A percentile compares a stretch with the other conserved stretches of the same genome.
These are phyloP conservation scores for Thinopyrum obtusiflorum DNA, from an alignment of 202 grass and related monocot genomes.

Conservation along the genomic window DNA sequence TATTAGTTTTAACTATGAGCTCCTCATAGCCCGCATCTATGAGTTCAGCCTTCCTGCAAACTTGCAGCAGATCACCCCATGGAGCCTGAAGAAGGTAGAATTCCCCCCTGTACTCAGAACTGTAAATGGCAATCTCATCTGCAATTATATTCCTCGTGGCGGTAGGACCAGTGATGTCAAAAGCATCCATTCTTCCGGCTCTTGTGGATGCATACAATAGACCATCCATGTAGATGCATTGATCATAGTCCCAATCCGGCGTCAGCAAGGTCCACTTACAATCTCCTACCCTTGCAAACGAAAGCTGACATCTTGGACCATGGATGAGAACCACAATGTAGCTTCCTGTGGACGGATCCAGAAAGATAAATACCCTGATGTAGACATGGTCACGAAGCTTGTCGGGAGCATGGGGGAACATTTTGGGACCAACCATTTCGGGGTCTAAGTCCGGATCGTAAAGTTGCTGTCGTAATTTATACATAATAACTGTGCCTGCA, in stretches of 20 bases:
- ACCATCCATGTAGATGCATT: not conserved
- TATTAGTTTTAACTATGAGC: not conserved
- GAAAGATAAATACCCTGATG: not conserved
- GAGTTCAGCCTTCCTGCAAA: not conserved
- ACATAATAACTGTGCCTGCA: not conserved
- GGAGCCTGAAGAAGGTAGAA: not conserved
- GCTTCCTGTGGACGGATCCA: not conserved
- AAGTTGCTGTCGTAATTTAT: not conserved
- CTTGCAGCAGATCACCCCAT: not conserved
- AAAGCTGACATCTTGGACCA: not conserved
- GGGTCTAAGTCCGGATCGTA: not conserved
- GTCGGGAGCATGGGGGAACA: not conserved
- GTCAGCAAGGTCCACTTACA: not conserved
- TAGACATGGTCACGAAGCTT: not conserved
- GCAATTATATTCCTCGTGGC: too few species aligned
- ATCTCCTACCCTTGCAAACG: not conserved
- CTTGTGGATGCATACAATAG: not conserved
- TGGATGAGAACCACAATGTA: not conserved
- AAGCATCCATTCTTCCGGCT: not conserved
- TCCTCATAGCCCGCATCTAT: not conserved
- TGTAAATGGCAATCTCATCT: too few species aligned
- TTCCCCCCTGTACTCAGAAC: too few species aligned
- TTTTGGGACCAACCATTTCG: not conserved
- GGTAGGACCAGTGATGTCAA: not conserved
- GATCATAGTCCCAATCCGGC: not conserved